Percentiles rank a stretch among this genome's conserved stretches.
phyloP scores from a whole-genome alignment of 1,284 basidiomycete species.

The Cronartium ribicola region DNA sequence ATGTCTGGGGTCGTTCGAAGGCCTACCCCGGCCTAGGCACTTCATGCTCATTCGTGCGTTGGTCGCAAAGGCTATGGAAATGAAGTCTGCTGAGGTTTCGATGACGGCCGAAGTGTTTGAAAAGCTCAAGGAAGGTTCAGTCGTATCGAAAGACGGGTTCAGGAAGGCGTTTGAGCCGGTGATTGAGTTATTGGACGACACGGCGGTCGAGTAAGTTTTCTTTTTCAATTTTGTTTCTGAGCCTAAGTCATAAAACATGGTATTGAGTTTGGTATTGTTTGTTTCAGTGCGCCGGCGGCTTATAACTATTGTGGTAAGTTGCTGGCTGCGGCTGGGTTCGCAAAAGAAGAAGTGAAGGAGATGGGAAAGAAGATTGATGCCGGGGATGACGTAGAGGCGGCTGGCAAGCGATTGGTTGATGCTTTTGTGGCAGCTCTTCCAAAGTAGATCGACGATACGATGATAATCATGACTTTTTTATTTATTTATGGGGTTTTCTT shows the following conservation, averaged over 20 bases:
- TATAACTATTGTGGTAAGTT: conserved; percentile 22
- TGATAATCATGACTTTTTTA: no score
- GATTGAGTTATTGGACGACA: conserved; percentile 14
- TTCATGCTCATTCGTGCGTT: background rate
- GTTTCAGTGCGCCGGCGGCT: conserved; percentile 15
- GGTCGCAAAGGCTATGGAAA: conserved; percentile 7
- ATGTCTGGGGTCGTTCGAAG: background rate
- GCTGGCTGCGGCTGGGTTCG: conserved; percentile 5
- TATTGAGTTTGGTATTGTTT: background rate
- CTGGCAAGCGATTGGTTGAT: conserved; percentile 4
- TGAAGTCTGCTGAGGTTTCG: background rate
- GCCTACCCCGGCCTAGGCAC: background rate
- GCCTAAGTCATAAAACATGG: background rate
- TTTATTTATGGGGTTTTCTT: no score
- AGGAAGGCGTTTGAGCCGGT: conserved; percentile 9
- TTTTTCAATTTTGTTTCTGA: background rate
- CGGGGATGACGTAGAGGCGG: background rate
- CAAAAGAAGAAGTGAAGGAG: conserved; percentile 1
- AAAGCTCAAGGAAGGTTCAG: background rate
- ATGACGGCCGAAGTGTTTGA: conserved; percentile 2
- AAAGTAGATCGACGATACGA: conserved; percentile 2
- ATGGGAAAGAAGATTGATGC: conserved; percentile 19
- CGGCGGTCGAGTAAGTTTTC: conserved; percentile 20
- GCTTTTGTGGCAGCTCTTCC: background rate
- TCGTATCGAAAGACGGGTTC: background rate